These are phyloP conservation scores for Fonsecaea pedrosoi DNA, from an alignment of 2,329 filamentous ascomycete species.

Conservation along the genomic window DNA sequence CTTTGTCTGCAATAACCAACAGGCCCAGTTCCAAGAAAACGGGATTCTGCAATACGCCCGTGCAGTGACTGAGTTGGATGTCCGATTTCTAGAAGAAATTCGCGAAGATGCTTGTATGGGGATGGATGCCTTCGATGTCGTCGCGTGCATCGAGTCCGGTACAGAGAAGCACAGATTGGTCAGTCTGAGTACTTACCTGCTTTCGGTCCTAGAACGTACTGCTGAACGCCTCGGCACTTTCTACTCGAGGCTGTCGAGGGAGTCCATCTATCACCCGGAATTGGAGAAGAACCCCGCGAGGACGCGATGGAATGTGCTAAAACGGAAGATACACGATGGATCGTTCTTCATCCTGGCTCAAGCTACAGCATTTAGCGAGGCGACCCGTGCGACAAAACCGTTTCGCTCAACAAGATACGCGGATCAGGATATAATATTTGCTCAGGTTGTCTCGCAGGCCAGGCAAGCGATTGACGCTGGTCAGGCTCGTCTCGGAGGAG, in stretches of 20 bases:
- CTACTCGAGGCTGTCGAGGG: constrained; percentile 58
- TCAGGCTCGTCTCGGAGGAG: neutral
- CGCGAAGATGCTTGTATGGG: constrained; percentile 43
- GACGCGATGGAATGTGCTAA: constrained; percentile 60
- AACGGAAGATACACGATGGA: constrained; percentile 57
- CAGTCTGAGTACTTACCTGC: constrained; percentile 51
- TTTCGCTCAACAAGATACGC: constrained; percentile 25
- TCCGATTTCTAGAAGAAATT: constrained; percentile 28
- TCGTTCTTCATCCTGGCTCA: constrained; percentile 53
- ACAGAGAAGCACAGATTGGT: constrained; percentile 52
- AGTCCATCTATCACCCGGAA: constrained; percentile 59
- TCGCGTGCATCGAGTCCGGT: constrained; percentile 52
- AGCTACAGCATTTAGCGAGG: constrained; percentile 14
- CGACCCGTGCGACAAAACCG: constrained; percentile 10
- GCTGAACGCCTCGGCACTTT: constrained; percentile 60
- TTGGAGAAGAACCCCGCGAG: constrained; percentile 62
- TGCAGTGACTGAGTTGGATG: constrained; percentile 30
- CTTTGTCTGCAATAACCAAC: constrained; percentile 30
- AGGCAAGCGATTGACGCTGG: constrained; percentile 19
- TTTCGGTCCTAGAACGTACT: constrained; percentile 62
- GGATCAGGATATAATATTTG: constrained; percentile 27
- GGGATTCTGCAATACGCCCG: constrained; percentile 26
- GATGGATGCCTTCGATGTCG: constrained; percentile 62
- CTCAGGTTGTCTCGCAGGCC: constrained; percentile 28
- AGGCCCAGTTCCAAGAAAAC: constrained; percentile 29